These are phyloP conservation scores for Hypoxylon sp. DNA, from an alignment of 2,329 filamentous ascomycete species.

Conservation along the genomic window DNA sequence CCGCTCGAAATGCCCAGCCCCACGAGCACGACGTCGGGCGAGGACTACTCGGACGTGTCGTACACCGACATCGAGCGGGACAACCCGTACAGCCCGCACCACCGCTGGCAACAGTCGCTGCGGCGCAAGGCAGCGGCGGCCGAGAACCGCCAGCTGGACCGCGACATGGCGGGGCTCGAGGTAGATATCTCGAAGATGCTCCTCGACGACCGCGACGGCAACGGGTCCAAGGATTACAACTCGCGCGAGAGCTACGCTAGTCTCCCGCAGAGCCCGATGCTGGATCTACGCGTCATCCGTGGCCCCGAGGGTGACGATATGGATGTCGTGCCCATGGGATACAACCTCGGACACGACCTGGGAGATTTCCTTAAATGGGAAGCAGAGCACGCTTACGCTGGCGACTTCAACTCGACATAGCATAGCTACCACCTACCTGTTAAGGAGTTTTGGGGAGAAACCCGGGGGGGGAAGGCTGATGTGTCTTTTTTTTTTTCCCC, in stretches of 20 bases:
- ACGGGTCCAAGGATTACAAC: constrained; percentile 44
- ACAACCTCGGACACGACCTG: constrained; percentile 72
- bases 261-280: constrained; percentile 67
- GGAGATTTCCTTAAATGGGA: constrained; percentile 73
- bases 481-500: constrained; percentile 10
- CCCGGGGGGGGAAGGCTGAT: background rate
- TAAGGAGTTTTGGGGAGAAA: constrained; percentile 27
- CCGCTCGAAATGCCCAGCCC: constrained; percentile 54
- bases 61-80: constrained; percentile 52
- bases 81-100: constrained; percentile 49
- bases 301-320: constrained; percentile 57
- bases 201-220: constrained; percentile 38
- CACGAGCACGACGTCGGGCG: constrained; percentile 51
- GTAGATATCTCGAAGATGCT: constrained; percentile 36
- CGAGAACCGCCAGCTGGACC: constrained; percentile 33
- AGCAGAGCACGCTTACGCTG: constrained; percentile 63
- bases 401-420: constrained; percentile 46
- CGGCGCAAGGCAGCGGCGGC: constrained; percentile 32
- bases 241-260: constrained; percentile 58
- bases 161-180: constrained; percentile 38
- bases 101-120: constrained; percentile 46
- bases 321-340: constrained; percentile 70
- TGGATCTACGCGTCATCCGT: constrained; percentile 62
- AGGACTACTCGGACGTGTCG: constrained; percentile 51
- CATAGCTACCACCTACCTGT: too few relatives aligned